Percentiles rank a stretch among this genome's conserved stretches.
Evolutionary conservation across 495 filamentous ascomycete species (phyloP).

Genomic region (Lasiosphaeria hispida): DNA sequence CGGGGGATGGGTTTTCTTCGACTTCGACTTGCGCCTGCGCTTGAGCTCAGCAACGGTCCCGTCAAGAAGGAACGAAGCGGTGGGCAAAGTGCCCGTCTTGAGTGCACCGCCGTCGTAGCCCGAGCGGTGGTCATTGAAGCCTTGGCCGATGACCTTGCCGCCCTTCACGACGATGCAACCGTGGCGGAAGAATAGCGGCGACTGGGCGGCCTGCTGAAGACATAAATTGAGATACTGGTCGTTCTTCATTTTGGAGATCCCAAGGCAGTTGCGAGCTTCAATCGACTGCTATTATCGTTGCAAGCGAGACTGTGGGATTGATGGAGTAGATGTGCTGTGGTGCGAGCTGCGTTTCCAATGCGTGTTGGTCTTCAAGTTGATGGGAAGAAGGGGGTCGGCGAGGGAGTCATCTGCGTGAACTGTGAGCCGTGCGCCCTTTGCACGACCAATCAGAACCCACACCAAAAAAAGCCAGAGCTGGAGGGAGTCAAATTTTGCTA

Average conservation of each 20-base stretch:
- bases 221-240: conserved; percentile 46
- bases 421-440: no score
- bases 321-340: no score
- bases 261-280: not conserved
- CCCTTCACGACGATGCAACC: conserved; percentile 51
- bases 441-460: no score
- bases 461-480: no score
- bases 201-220: conserved; percentile 51
- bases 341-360: no score
- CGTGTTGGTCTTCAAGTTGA: no score
- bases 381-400: no score
- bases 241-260: conserved; percentile 21
- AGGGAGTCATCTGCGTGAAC: no score
- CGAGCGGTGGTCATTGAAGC: conserved; percentile 47
- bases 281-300: no score
- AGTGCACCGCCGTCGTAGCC: conserved; percentile 49
- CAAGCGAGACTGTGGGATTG: no score
- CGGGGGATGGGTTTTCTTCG: conserved; percentile 20
- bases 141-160: conserved; percentile 51
- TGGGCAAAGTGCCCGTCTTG: conserved; percentile 43
- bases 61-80: conserved; percentile 28
- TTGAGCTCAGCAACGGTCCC: conserved; percentile 27
- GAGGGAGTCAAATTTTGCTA: no score
- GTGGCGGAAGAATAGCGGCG: conserved; percentile 49
- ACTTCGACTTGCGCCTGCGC: conserved; percentile 31